A percentile compares a stretch with the other conserved stretches of the same genome.
phyloP scores from a whole-genome alignment of 192 early-diverging fungal species.

The Coemansia sp. region DNA sequence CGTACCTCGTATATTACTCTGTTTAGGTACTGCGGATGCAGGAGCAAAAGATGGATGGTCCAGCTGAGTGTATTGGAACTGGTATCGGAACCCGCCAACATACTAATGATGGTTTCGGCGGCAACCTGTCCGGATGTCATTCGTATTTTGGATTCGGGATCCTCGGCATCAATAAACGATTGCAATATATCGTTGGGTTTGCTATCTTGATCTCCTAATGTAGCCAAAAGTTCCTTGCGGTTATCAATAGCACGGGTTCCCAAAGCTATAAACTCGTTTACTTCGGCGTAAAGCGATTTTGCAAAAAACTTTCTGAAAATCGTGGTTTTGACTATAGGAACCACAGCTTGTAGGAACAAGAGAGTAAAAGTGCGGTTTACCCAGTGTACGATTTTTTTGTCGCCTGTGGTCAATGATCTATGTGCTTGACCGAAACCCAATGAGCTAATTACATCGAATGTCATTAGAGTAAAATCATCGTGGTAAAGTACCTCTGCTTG shows the following conservation, averaged over 20 bases:
- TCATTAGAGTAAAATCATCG: constrained; percentile 37
- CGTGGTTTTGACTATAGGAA: constrained; percentile 19
- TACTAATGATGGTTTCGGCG: constrained; percentile 32
- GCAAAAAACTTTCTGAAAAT: constrained; percentile 16
- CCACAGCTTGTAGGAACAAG: constrained; percentile 25
- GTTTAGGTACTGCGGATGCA: constrained; percentile 28
- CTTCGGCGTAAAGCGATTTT: constrained; percentile 15
- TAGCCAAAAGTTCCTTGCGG: constrained; percentile 13
- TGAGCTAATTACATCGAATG: constrained; percentile 42
- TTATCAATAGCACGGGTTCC: constrained; percentile 22
- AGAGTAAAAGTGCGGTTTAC: constrained; percentile 32
- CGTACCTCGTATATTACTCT: constrained; percentile 24
- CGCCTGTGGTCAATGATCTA: constrained; percentile 35
- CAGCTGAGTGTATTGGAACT: constrained; percentile 40
- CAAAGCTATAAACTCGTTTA: constrained; percentile 22
- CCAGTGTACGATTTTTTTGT: constrained; percentile 29
- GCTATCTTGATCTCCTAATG: neutral
- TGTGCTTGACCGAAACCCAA: constrained; percentile 41
- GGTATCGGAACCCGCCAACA: constrained; percentile 47
- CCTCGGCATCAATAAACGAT: constrained; percentile 45
- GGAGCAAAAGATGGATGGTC: constrained; percentile 33
- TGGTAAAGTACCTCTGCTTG: constrained; percentile 20
- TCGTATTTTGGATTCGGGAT: constrained; percentile 22
- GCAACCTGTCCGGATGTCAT: constrained; percentile 39
- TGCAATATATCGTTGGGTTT: constrained; percentile 42